Evolutionary conservation across 2,329 filamentous ascomycete species (phyloP), one percentile per base, ranked within the genome.

Genomic region (Alternaria longipes): DNA sequence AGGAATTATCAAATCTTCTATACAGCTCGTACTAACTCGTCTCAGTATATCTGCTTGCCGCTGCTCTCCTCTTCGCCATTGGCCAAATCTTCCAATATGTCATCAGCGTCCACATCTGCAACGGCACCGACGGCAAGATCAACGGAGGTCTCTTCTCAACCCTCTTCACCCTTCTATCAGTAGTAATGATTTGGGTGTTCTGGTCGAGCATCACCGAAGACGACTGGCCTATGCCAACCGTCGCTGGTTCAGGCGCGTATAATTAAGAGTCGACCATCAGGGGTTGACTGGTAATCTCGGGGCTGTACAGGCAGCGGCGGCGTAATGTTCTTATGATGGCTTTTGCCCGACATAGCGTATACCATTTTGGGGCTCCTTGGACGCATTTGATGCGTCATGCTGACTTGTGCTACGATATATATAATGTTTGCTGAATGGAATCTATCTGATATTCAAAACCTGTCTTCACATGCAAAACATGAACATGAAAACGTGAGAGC

Each of bases 141-240:
- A 94, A 99, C 75, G 95, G 95, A 51, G 89, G 94, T 6, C 81
- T 99, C 1, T 99, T 99, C 79, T 88, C 97, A 79, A 97, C 94
- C 0, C 83, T 98, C 7, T 98, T 99, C 82, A 98, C 94, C 0
- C 84, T 97, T 1, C 82, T 94, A 12, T 86, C 94, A 0, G 93
- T 99, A 5, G 85, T 92, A 18, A 88, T 88, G 81, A 82, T 97
- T 66, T 99, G 95, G 94, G 80, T 92, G 59, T 99, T 99, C 84
- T 99, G 95, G 95, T 97, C 93, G 47, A 97, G 93, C 82, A 99
- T 99, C 73, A 99, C 95, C 16, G 95, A 99, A 81, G 95, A 99
- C 74, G 94, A 97, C 82, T 99, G 95, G 95, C 93, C 94, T 3
- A 84, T 86, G 78, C 83, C 85, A 18, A 74, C 76, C 8, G 74